phyloP scores from a whole-genome alignment of 331 rosid species.

The Ulmus americana region DNA sequence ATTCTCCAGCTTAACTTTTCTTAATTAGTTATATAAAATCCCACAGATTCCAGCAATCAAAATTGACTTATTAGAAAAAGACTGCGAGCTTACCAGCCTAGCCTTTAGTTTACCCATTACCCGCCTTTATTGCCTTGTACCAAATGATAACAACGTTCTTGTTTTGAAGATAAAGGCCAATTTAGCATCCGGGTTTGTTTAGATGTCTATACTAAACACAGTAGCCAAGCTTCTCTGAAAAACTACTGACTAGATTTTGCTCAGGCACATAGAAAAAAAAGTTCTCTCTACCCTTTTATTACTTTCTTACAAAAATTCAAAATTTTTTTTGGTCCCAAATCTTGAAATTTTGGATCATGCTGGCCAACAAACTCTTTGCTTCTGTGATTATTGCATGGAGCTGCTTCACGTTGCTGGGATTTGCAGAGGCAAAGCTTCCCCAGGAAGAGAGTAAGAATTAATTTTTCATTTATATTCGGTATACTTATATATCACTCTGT shows the following conservation, averaged over 20 bases:
- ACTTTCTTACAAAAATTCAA: not conserved
- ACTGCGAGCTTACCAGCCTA: not conserved
- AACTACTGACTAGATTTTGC: not conserved
- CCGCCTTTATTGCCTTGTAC: no score
- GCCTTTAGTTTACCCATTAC: no score
- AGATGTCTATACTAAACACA: not conserved
- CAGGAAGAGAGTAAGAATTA: conserved; percentile 49
- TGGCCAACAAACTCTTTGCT: conserved; percentile 26
- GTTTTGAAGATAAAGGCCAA: no score
- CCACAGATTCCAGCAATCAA: not conserved
- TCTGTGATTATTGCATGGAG: conserved; percentile 34
- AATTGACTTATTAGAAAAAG: not conserved
- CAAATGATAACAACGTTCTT: no score
- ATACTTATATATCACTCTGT: not conserved
- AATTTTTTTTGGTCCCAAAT: not conserved
- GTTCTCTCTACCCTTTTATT: not conserved
- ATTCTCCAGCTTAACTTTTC: no score
- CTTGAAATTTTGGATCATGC: conserved; percentile 29
- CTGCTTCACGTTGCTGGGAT: conserved; percentile 35
- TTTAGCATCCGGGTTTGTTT: conserved; percentile 3
- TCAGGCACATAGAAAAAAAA: not conserved
- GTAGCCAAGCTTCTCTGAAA: not conserved
- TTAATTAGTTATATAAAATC: no score
- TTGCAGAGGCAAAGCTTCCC: conserved; percentile 48
- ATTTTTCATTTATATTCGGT: not conserved